These are phyloP conservation scores for Calonectria hawksworthii DNA, from an alignment of 2,329 filamentous ascomycete species.

Conservation along the genomic window DNA sequence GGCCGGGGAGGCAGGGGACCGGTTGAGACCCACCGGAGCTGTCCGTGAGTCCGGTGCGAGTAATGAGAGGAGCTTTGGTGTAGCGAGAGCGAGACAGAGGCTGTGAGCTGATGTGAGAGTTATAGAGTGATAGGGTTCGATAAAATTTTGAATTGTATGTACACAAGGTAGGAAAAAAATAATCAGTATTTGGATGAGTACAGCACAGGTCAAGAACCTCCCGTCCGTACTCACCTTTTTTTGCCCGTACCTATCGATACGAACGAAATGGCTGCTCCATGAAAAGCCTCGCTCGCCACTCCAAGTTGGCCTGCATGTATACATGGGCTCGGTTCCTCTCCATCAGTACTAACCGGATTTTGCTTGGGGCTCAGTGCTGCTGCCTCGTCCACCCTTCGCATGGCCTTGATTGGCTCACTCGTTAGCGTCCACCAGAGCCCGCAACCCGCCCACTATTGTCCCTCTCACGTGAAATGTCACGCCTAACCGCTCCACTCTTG, in stretches of 20 bases:
- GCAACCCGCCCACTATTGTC: not conserved
- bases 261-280: not conserved
- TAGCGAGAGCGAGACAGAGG: not conserved
- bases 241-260: not conserved
- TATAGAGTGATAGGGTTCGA: not conserved
- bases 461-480: conserved; percentile 42
- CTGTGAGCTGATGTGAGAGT: conserved; percentile 15
- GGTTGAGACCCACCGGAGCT: conserved; percentile 44
- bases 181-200: not conserved
- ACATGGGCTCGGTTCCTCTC: not conserved
- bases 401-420: not conserved
- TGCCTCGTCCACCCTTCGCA: not conserved
- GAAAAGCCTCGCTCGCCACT: not conserved
- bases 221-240: not conserved
- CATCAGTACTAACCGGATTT: not conserved
- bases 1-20: conserved; percentile 43
- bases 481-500: conserved; percentile 21
- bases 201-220: not conserved
- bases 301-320: not conserved
- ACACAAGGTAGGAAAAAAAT: not conserved
- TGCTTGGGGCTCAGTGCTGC: not conserved
- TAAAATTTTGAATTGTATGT: not conserved
- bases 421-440: not conserved
- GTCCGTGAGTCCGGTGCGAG: conserved; percentile 12
- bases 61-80: not conserved